Conservation (phyloP, 495 filamentous ascomycete genomes). For the Platismatia glauca region DNA sequence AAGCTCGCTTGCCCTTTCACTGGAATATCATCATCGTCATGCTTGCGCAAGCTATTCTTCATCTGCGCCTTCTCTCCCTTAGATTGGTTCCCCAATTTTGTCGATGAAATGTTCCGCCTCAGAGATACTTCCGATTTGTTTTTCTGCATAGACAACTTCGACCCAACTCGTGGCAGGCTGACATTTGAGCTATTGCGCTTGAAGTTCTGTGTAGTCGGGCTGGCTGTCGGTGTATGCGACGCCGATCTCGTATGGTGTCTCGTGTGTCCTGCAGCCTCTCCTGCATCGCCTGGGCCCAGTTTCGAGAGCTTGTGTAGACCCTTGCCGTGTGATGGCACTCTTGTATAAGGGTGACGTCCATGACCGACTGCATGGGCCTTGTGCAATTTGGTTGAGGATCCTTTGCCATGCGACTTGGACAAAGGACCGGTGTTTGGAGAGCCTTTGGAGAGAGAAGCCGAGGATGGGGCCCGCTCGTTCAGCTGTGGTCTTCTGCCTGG, state of each 20-base stretch:
- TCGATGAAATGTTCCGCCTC: constrained; percentile 10
- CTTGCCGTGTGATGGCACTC: constrained; percentile 34
- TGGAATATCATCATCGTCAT: constrained; percentile 16
- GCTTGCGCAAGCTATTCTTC: constrained; percentile 15
- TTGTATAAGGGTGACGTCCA: constrained; percentile 18
- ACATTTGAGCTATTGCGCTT: constrained; percentile 22
- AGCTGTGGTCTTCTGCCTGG: constrained; percentile 20
- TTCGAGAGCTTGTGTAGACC: constrained; percentile 34
- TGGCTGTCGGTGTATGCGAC: constrained; percentile 23
- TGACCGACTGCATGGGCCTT: constrained; percentile 26
- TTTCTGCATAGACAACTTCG: constrained; percentile 22
- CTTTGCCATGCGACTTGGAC: constrained; percentile 18
- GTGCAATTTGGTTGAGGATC: constrained; percentile 20
- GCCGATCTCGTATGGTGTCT: constrained; percentile 18
- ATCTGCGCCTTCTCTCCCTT: constrained; percentile 19
- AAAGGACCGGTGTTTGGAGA: constrained; percentile 15
- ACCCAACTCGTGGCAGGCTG: constrained; percentile 17
- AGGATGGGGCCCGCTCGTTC: constrained; percentile 18
- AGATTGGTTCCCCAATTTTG: constrained; percentile 19
- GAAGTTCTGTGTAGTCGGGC: constrained; percentile 15
- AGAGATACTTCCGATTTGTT: constrained; percentile 19
- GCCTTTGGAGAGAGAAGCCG: constrained; percentile 21
- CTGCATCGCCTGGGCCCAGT: constrained; percentile 12
- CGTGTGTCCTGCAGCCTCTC: constrained; percentile 7
- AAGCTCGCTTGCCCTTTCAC: constrained; percentile 18